Base-by-base conservation (phyloP, 352 stramenopile genomes). In the Lagenidium sp. region DNA sequence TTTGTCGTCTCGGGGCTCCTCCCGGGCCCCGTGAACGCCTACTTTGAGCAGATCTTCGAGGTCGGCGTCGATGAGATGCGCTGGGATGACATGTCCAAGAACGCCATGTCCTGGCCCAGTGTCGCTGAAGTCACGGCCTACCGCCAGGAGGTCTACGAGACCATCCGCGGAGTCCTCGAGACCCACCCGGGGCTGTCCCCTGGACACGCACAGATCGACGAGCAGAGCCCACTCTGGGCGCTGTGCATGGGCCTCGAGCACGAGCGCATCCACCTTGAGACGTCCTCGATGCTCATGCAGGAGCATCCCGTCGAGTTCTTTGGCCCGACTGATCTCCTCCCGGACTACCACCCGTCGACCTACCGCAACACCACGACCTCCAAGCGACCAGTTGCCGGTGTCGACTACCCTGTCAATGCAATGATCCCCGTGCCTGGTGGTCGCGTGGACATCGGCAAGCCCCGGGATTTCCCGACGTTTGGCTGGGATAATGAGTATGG, bases 401-500 rank as follows among this genome's bases (percentile, higher is more conserved):
- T 82, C 1, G 79, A 98, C 55, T 97, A 92, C 53, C 92, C 91
- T 0, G 36, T 60, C 13, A 98, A 98, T 48, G 60, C 84, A 41
- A 68, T 98, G 50, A 68, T 98, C 24, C 40, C 73, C 1, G 76
- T 98, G 2, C 36, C 64, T 0, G 75, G 64, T 1, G 57, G 45
- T 16, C 76, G 37, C 19, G 81, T 97, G 18, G 53, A 70, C 13
- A 62, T 98, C 30, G 94, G 94, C 25, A 98, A 98, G 56, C 84
- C 87, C 2, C 59, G 74, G 1, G 74, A 92, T 41, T 97, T 96
- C 57, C 86, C 87, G 30, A 95, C 85, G 0, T 99, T 95, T 53
- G 95, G 95, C 28, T 99, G 95, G 95, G 95, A 99, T 63, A 98
- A 98, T 60, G 95, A 98, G 62, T 99, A 98, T 64, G 95, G 95